A percentile compares a stretch with the other conserved stretches of the same genome.
Evolutionary conservation across 306 rosid genomes (phyloP).

Genomic region (Morella rubra): DNA sequence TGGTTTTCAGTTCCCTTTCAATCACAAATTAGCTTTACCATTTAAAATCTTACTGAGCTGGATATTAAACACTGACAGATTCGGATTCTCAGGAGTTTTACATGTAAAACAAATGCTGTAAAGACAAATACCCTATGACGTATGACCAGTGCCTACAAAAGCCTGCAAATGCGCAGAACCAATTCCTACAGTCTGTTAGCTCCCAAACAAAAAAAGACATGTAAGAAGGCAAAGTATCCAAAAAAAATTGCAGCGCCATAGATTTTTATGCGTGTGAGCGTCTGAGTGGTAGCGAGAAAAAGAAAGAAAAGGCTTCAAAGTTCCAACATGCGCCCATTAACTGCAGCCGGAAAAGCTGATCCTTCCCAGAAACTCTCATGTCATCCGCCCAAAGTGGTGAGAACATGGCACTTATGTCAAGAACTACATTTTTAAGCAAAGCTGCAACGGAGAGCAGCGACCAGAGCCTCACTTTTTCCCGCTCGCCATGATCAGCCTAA

Average conservation of each 20-base stretch:
- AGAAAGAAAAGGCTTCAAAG: constrained; percentile 9
- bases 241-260: constrained; percentile 9
- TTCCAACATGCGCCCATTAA: constrained; percentile 26
- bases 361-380: constrained; percentile 27
- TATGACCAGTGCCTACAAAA: constrained; percentile 20
- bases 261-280: background rate
- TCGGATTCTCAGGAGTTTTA: constrained; percentile 29
- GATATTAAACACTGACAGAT: constrained; percentile 15
- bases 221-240: background rate
- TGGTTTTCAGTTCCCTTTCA: too few relatives aligned
- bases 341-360: constrained; percentile 33
- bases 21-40: too few relatives aligned
- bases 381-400: constrained; percentile 9
- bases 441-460: background rate
- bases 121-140: constrained; percentile 27
- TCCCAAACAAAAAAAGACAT: constrained; percentile 19
- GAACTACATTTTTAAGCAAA: constrained; percentile 21
- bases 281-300: background rate
- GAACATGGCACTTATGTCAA: constrained; percentile 34
- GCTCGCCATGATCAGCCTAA: constrained; percentile 15
- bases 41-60: background rate
- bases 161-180: constrained; percentile 15
- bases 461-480: background rate
- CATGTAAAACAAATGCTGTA: constrained; percentile 18
- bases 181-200: background rate